phyloP scores from a whole-genome alignment of 2,329 filamentous ascomycete genomes.

The Scedosporium minutisporum region DNA sequence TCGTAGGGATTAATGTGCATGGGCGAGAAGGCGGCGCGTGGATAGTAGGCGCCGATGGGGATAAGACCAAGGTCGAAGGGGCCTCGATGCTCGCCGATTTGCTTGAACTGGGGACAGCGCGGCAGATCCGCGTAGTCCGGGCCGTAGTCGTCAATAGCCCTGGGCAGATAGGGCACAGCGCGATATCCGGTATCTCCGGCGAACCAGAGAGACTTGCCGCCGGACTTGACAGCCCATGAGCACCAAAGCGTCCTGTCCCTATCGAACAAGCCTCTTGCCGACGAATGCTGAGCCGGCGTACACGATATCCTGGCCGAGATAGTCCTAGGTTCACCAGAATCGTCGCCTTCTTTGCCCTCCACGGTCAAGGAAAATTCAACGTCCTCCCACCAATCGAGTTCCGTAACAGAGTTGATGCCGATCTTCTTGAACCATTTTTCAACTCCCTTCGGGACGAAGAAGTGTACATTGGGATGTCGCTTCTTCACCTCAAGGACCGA shows the following conservation, averaged over 20 bases:
- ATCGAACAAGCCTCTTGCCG: slow-evolving; percentile 59
- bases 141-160: slow-evolving; percentile 59
- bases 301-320: slow-evolving; percentile 68
- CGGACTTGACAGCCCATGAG: slow-evolving; percentile 71
- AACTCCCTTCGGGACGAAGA: slow-evolving; percentile 78
- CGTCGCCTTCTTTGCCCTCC: slow-evolving; percentile 16
- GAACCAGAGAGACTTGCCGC: slow-evolving; percentile 74
- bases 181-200: slow-evolving; percentile 88
- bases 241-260: slow-evolving; percentile 73
- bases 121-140: slow-evolving; percentile 58
- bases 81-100: slow-evolving; percentile 71
- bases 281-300: slow-evolving; percentile 77
- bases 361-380: slow-evolving; percentile 57
- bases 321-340: slow-evolving; percentile 24
- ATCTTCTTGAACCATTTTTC: slow-evolving; percentile 68
- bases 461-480: slow-evolving; percentile 68
- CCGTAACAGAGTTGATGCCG: slow-evolving; percentile 69
- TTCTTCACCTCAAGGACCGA: slow-evolving; percentile 63
- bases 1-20: slow-evolving; percentile 85
- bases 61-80: slow-evolving; percentile 88
- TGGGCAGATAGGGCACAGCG: slow-evolving; percentile 55
- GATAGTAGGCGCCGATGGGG: slow-evolving; percentile 83
- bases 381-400: slow-evolving; percentile 93
- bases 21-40: slow-evolving; percentile 60
- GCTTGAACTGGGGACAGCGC: slow-evolving; percentile 70